Evolutionary conservation across 768 basidiomycete species (phyloP).

Genomic region (Tylopilus plumbeoviolaceoides): DNA sequence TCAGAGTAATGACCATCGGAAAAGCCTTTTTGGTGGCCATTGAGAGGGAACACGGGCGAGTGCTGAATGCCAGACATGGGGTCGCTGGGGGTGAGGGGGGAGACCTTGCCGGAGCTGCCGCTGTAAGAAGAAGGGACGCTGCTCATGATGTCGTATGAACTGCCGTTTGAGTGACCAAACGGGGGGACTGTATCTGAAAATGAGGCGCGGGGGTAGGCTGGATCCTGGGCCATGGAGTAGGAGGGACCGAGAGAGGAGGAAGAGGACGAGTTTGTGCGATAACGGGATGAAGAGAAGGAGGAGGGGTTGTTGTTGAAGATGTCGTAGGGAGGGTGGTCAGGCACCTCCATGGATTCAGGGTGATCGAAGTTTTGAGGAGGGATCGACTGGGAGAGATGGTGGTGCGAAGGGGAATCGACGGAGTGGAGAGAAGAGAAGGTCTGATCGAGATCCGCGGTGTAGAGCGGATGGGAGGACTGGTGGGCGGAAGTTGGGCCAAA

Average conservation of each 20-base stretch:
- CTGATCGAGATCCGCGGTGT: conserved; percentile 56
- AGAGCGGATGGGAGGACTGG: conserved; percentile 41
- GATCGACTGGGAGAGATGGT: conserved; percentile 31
- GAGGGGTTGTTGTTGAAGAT: conserved; percentile 53
- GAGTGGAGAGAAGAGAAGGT: conserved; percentile 46
- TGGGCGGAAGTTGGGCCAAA: conserved; percentile 35
- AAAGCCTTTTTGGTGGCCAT: conserved; percentile 50
- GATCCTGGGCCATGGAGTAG: conserved; percentile 52
- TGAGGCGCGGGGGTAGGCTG: conserved; percentile 53
- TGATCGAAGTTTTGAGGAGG: conserved; percentile 45
- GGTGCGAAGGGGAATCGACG: conserved; percentile 38
- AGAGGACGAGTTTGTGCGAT: conserved; percentile 69
- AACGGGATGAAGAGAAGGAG: conserved; percentile 49
- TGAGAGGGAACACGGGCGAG: conserved; percentile 46
- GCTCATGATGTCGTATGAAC: conserved; percentile 63
- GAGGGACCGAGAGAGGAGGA: conserved; percentile 61
- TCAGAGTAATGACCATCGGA: conserved; percentile 54
- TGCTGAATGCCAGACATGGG: conserved; percentile 55
- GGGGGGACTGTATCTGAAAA: conserved; percentile 59
- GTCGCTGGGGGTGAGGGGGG: conserved; percentile 70
- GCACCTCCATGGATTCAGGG: conserved; percentile 50
- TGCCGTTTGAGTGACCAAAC: conserved; percentile 48
- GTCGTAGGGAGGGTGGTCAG: conserved; percentile 61
- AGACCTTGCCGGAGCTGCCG: conserved; percentile 64
- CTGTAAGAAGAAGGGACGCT: conserved; percentile 58